These are phyloP conservation scores for Bonnemaisonia californica DNA, from an alignment of 31 red algal species.

Conservation along the genomic window DNA sequence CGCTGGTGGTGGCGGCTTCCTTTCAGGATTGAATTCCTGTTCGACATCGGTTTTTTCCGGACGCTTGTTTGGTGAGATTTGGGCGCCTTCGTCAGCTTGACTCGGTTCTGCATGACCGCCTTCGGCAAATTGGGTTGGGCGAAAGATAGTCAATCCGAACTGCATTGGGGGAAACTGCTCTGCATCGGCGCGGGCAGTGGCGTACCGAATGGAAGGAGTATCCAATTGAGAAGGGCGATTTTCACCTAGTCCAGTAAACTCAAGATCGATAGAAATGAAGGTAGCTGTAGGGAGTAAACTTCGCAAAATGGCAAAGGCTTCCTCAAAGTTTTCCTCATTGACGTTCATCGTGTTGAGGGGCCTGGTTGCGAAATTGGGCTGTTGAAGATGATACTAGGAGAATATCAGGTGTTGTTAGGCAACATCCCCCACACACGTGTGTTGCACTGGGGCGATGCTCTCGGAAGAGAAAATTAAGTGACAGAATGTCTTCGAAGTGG, in stretches of 20 bases:
- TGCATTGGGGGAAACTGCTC: conserved; percentile 59
- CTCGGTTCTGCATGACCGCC: not conserved
- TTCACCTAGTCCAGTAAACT: conserved; percentile 76
- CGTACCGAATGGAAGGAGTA: conserved; percentile 56
- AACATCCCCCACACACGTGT: too few species aligned
- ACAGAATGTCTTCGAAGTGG: too few species aligned
- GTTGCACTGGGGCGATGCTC: too few species aligned
- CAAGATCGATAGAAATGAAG: conserved; percentile 65
- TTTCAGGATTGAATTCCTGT: not conserved
- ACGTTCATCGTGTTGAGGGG: conserved; percentile 49
- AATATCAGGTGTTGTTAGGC: not conserved
- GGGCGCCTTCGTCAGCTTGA: not conserved
- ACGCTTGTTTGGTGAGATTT: not conserved
- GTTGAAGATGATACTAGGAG: not conserved
- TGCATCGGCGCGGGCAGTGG: conserved; percentile 38
- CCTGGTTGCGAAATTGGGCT: too few species aligned
- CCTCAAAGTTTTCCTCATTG: conserved; percentile 40
- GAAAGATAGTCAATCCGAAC: conserved; percentile 73
- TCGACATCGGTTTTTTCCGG: not conserved
- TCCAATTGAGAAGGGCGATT: conserved; percentile 53
- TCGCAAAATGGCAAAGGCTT: conserved; percentile 31
- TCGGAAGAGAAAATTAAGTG: too few species aligned
- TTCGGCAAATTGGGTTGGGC: conserved; percentile 12
- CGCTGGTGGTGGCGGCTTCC: not conserved
- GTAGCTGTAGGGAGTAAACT: conserved; percentile 37